Evolutionary conservation across 192 early-diverging fungal genomes (phyloP), one percentile per base, ranked within the genome.

Genomic region (Backusella luteola): DNA sequence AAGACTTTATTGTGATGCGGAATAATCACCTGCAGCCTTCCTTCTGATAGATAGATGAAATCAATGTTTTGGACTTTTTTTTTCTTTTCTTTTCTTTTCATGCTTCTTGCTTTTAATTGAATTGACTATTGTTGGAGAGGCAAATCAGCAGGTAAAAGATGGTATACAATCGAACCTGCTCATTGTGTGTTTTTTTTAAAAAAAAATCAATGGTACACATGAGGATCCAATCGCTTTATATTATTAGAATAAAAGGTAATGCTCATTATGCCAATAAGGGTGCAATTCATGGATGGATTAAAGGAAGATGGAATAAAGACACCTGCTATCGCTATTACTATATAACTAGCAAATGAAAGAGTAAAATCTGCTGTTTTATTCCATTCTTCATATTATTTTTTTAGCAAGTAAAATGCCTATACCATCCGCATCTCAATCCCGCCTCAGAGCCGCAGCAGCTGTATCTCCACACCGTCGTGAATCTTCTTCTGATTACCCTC

Each of bases 1-100:
- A 63, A 63, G 56, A 63, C 56, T 63, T 63, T 2, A 63, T 63
- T 63, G 56, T 63, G 56, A 29, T 63, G 56, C 56, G 56, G 56
- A 59, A 59, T 59, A 59, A 59, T 26, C 3, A 59, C 23, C 23
- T 59, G 56, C 56, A 59, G 56, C 56, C 56, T 59, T 59, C 56
- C 56, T 59, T 59, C 56, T 59, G 56, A 59, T 19, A 26, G 23
- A 59, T 9, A 59, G 56, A 59, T 59, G 23, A 26, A 59, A 59
- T 59, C 56, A 26, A 23, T 26, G 6, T 23, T 59, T 59, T 59
- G n/a, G n/a, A n/a, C n/a, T n/a, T 26, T 26, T 0, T 26, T 52
- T 52, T 21, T 56, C 7, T 56, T 21, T 26, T 19, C 21, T n/a
- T 52, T 17, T 42, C 1, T 12, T 42, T 42, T 14, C 9, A 42